Conservation (phyloP, 768 basidiomycete genomes). For the Kwoniella newhampshirensis region DNA sequence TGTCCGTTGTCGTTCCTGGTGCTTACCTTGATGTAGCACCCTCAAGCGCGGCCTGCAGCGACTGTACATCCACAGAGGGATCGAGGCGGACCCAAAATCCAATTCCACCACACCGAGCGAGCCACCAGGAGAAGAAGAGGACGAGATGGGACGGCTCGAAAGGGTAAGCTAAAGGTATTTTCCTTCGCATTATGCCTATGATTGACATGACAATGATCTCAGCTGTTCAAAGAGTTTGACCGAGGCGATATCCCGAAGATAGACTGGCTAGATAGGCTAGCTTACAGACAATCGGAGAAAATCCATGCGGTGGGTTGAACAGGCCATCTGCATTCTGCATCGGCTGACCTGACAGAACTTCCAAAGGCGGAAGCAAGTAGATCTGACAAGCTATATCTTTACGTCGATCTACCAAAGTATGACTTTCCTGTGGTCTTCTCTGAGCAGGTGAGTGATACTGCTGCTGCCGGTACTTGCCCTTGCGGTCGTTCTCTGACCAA, state of each 20-base stretch:
- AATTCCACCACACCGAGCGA: slow-evolving; percentile 88
- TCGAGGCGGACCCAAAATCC: slow-evolving; percentile 79
- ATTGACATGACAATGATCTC: not conserved
- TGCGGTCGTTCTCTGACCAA: not conserved
- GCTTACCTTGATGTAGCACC: slow-evolving; percentile 60
- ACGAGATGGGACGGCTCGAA: slow-evolving; percentile 94
- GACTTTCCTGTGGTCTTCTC: slow-evolving; percentile 96
- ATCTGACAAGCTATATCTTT: slow-evolving; percentile 90
- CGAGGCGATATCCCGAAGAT: slow-evolving; percentile 88
- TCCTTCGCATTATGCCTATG: not conserved
- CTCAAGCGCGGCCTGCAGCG: slow-evolving; percentile 88
- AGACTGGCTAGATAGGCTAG: slow-evolving; percentile 92
- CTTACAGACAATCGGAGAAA: slow-evolving; percentile 92
- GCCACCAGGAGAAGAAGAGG: slow-evolving; percentile 61
- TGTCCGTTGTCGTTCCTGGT: not conserved
- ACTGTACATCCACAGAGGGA: slow-evolving; percentile 74
- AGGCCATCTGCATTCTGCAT: not conserved
- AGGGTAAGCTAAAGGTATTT: slow-evolving; percentile 59
- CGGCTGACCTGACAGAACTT: not conserved
- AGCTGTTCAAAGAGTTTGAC: slow-evolving; percentile 86
- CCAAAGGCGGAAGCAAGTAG: slow-evolving; percentile 91
- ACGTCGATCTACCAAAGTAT: slow-evolving; percentile 92
- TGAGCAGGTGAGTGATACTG: slow-evolving; percentile 66
- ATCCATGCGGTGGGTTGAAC: slow-evolving; percentile 72
- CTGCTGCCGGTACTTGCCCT: not conserved